phyloP scores from a whole-genome alignment of 768 basidiomycete genomes.

The Leccinellum albellum region DNA sequence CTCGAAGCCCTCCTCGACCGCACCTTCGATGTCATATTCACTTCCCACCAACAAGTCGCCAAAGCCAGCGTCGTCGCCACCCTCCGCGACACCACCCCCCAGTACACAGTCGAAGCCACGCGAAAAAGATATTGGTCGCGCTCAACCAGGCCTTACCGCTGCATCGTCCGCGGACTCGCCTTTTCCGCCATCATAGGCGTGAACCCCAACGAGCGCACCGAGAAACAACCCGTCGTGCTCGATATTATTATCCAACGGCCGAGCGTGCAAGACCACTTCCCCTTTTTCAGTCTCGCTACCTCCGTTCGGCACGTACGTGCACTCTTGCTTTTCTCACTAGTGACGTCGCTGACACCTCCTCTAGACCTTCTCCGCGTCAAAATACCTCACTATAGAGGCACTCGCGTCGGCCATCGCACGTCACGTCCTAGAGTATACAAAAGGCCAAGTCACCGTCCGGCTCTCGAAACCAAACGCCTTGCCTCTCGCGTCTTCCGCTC shows the following conservation, averaged over 20 bases:
- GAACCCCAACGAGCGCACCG: conserved; percentile 58
- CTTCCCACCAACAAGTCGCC: conserved; percentile 29
- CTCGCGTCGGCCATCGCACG: conserved; percentile 56
- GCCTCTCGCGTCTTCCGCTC: conserved; percentile 60
- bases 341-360: neutral
- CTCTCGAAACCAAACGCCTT: conserved; percentile 72
- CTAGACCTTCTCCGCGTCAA: conserved; percentile 47
- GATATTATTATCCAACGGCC: conserved; percentile 41
- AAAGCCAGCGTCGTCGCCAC: conserved; percentile 43
- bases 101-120: conserved; percentile 39
- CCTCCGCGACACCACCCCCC: conserved; percentile 47
- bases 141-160: conserved; percentile 20
- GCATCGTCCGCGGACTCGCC: conserved; percentile 37
- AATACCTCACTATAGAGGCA: conserved; percentile 66
- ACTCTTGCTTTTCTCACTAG: neutral
- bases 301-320: conserved; percentile 27
- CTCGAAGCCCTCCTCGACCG: conserved; percentile 46
- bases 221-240: conserved; percentile 58
- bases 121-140: conserved; percentile 20
- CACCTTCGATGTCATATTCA: conserved; percentile 39
- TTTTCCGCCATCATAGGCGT: conserved; percentile 64
- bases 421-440: conserved; percentile 37
- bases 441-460: conserved; percentile 44
- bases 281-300: conserved; percentile 25
- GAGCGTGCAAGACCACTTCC: conserved; percentile 1